A percentile compares a stretch with the other conserved stretches of the same genome.
Conservation (phyloP, 176 grass and related monocot species). For the Ensete ventricosum region DNA sequence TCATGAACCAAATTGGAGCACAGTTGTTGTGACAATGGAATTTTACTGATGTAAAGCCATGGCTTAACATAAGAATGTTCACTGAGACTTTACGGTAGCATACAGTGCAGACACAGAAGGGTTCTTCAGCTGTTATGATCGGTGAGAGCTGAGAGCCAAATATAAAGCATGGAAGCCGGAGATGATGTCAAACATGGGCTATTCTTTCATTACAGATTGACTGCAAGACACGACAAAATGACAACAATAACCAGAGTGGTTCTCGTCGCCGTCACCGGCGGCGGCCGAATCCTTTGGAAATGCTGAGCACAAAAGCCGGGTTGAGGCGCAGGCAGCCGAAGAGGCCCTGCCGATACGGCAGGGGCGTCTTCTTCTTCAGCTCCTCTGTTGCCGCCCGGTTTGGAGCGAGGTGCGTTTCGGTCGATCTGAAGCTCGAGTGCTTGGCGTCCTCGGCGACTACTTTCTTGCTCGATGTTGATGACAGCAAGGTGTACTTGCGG, state of each 20-base stretch:
- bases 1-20: too few species aligned
- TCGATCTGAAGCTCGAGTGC: slow-evolving; percentile 10
- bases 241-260: not conserved
- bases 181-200: too few species aligned
- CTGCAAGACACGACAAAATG: too few species aligned
- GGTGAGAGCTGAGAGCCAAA: too few species aligned
- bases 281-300: slow-evolving; percentile 13
- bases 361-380: slow-evolving; percentile 11
- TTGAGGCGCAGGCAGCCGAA: slow-evolving; percentile 22
- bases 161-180: too few species aligned
- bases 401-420: not conserved
- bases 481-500: slow-evolving; percentile 9
- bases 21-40: too few species aligned
- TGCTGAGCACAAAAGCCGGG: slow-evolving; percentile 5
- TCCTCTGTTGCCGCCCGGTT: not conserved
- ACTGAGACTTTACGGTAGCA: too few species aligned
- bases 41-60: too few species aligned
- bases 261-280: not conserved
- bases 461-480: not conserved
- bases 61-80: too few species aligned
- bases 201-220: too few species aligned
- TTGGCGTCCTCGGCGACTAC: not conserved
- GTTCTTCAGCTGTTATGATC: too few species aligned
- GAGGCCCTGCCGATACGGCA: slow-evolving; percentile 19
- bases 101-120: too few species aligned